Evolutionary conservation across 768 basidiomycete species (phyloP), one percentile per base, ranked within the genome.

Genomic region (Megacollybia marginata): DNA sequence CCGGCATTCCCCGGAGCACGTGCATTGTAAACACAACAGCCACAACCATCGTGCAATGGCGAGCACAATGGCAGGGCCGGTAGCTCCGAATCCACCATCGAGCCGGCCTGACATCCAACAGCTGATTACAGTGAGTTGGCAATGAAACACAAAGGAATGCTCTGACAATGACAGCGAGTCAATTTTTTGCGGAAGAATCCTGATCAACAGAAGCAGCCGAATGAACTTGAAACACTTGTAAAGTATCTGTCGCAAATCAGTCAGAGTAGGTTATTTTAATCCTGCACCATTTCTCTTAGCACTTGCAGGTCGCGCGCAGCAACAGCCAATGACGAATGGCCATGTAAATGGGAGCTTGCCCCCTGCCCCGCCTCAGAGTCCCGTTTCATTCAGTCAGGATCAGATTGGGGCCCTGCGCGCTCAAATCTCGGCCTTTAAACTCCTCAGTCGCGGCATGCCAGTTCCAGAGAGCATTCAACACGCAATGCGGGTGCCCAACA

Each of bases 391-490:
- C 60, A 84, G 87, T 4, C 69, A 62, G 0, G 84, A 87, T 52
- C 91, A 91, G 58, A 82, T 91, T 44, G 73, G 70, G 50, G 78
- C 84, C 9, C 75, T 92, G n/a, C 78, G 86, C 12, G 81, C 85
- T 0, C 90, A 92, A 56, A 91, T 92, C 13, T 77, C 83, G 45
- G 89, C 90, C 4, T 92, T 84, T 70, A 88, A 85, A 59, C 74
- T 81, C 54, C 71, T 92, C 55, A 70, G 71, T 13, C 76, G 83
- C 19, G 80, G 83, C 18, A 61, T 80, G 8, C 79, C 86, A 13
- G 73, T 89, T 38, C 84, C 88, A 12, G 81, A 88, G 11, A 62
- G 75, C 52, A 57, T 92, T 28, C 86, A 85, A 52, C 80, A 83
- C 48, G 81, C 84, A 11, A 80, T 90, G 42, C 80, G 78, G 16